Evolutionary conservation across 2,329 filamentous ascomycete species (phyloP), one percentile per base, ranked within the genome.

Genomic region (Pseudovirgaria hyperparasitica): DNA sequence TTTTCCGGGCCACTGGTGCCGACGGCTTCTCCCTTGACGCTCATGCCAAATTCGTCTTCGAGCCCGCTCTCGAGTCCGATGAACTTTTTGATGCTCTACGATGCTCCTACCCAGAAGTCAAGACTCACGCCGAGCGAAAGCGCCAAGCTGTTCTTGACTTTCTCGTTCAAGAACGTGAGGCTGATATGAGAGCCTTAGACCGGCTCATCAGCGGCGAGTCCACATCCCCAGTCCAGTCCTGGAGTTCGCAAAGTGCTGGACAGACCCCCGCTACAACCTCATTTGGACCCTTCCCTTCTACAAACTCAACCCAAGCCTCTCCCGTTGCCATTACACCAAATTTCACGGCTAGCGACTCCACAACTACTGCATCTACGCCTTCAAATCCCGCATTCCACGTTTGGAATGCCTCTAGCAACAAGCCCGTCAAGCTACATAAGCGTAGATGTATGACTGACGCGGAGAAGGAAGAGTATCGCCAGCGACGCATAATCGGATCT

Each of bases 391-490:
- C 22, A 9, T 24, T 14, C 22, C 22, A 9, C 22, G 23, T 29
- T 17, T 33, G 33, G 22, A 25, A 13, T 14, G 23, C 31, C 5
- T 18, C 18, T 13, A 22, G 24, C 9, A 22, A 31, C 13, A 25
- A 19, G 9, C 21, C 23, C 23, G 26, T 27, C 9, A 33, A 33
- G 31, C 30, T 31, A 19, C 31, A 31, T 18, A 31, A 25, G 9
- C 20, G 31, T 3, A 22, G 31, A 14, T 26, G 25, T 11, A 33
- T 33, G 31, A 33, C 31, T n/a, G 25, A 27, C 16, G 23, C 21
- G 31, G 31, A 33, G 19, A 30, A 31, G 21, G 28, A 31, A 15
- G 31, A 33, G 21, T 33, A 33, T 26, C 18, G 31, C 20, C 20
- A 24, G 19, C 25, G 28, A 21, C 16, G 31, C 20, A 24, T 31